A percentile compares a stretch with the other conserved stretches of the same genome.
Conservation (phyloP, 2,329 filamentous ascomycete genomes). For the Arthrobotrys megalospora region DNA sequence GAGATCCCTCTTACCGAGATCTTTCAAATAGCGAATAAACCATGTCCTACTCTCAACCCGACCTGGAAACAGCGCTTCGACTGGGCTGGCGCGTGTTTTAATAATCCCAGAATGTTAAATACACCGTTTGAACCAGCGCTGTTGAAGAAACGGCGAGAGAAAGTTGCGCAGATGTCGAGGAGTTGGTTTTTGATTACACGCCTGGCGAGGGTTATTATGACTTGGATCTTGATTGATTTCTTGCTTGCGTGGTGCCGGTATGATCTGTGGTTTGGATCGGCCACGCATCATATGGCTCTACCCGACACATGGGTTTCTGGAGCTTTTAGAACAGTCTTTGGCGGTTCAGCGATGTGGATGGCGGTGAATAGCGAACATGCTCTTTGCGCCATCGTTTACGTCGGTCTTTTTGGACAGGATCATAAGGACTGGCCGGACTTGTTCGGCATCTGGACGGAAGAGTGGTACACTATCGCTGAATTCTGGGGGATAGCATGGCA, state of each 20-base stretch:
- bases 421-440: conserved; percentile 51
- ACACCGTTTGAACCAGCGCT: conserved; percentile 46
- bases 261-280: conserved; percentile 38
- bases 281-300: conserved; percentile 11
- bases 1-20: conserved; percentile 47
- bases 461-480: conserved; percentile 56
- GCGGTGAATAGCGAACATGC: conserved; percentile 44
- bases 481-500: conserved; percentile 58
- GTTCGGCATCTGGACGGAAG: conserved; percentile 54
- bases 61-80: conserved; percentile 58
- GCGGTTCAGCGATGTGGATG: conserved; percentile 53
- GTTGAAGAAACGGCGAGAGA: conserved; percentile 40
- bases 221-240: conserved; percentile 52
- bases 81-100: conserved; percentile 48
- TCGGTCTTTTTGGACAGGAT: conserved; percentile 38
- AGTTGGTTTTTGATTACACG: conserved; percentile 29
- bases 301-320: conserved; percentile 27
- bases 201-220: conserved; percentile 16
- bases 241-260: conserved; percentile 50
- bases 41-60: conserved; percentile 33
- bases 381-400: conserved; percentile 29
- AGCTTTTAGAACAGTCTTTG: conserved; percentile 29
- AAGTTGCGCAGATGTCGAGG: conserved; percentile 14
- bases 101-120: conserved; percentile 49
- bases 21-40: conserved; percentile 29